Evolutionary conservation across 148 eudicot genomes (phyloP).

Genomic region (Chenopodium album): DNA sequence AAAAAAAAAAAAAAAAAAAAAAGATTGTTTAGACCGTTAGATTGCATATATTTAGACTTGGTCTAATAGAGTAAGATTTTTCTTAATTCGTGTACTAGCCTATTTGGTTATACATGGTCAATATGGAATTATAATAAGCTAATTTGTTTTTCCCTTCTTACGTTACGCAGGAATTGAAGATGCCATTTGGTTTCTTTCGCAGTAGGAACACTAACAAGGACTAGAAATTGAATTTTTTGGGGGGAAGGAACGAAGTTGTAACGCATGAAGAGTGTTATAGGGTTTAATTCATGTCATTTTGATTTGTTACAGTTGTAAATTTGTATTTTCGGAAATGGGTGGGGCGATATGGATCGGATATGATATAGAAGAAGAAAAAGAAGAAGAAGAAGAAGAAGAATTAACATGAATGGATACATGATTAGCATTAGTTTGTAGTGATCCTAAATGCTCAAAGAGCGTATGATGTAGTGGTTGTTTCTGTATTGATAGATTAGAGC

Average conservation of each 20-base stretch:
- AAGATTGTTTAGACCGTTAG: no score
- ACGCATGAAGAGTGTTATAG: background rate
- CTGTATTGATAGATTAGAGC: background rate
- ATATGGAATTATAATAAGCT: background rate
- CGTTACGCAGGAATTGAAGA: conserved; percentile 10
- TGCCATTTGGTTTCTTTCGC: conserved; percentile 17
- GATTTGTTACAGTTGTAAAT: conserved; percentile 6
- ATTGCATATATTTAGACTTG: no score
- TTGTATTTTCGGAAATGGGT: background rate
- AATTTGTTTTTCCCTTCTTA: background rate
- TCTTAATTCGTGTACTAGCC: no score
- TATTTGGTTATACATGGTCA: no score
- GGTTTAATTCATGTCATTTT: background rate
- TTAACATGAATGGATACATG: background rate
- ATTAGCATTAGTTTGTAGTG: background rate
- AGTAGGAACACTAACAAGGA: conserved; percentile 20
- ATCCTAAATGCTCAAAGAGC: conserved; percentile 14
- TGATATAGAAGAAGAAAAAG: no score
- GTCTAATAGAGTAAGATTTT: no score
- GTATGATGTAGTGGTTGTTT: background rate
- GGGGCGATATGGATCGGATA: background rate
- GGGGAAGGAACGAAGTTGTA: background rate
- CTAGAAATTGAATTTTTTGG: background rate
- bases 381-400: background rate
- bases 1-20: no score